Evolutionary conservation across 179 eudicot genomes (phyloP).

Genomic region (Patellifolia procumbens): DNA sequence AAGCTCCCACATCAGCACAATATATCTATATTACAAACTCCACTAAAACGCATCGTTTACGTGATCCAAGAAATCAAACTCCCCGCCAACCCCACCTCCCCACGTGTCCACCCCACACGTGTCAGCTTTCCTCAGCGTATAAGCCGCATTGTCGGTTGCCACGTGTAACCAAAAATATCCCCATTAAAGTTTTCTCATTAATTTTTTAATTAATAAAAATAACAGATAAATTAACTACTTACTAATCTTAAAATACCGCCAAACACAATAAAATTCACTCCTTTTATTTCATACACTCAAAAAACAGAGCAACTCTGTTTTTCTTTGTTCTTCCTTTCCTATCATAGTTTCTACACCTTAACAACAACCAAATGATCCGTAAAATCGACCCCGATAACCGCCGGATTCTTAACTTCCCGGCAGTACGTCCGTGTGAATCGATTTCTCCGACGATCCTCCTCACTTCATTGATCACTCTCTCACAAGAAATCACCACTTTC

Average conservation of each 20-base stretch:
- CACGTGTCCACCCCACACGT: conserved; percentile 46
- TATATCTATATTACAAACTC: background rate
- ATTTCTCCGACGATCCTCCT: conserved; percentile 58
- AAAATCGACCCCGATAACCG: conserved; percentile 48
- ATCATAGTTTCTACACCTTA: background rate
- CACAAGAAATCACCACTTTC: conserved; percentile 38
- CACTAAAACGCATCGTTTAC: conserved; percentile 30
- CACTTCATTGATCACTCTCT: conserved; percentile 52
- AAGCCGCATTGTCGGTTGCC: conserved; percentile 23
- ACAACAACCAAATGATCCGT: conserved; percentile 40
- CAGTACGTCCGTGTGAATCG: conserved; percentile 69
- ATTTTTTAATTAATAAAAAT: background rate
- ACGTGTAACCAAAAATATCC: conserved; percentile 27
- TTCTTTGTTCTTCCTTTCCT: background rate
- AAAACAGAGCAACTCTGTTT: conserved; percentile 32
- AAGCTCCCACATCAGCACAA: conserved; percentile 18
- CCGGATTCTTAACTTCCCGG: conserved; percentile 63
- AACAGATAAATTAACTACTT: background rate
- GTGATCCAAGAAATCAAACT: conserved; percentile 19
- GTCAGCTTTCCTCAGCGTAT: conserved; percentile 28
- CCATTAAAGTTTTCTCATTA: background rate
- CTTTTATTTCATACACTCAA: background rate
- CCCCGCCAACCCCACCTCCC: conserved; percentile 32
- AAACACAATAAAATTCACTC: background rate
- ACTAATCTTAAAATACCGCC: conserved; percentile 9